Conservation (phyloP, 2,329 filamentous ascomycete genomes). For the Fusarium sp. region DNA sequence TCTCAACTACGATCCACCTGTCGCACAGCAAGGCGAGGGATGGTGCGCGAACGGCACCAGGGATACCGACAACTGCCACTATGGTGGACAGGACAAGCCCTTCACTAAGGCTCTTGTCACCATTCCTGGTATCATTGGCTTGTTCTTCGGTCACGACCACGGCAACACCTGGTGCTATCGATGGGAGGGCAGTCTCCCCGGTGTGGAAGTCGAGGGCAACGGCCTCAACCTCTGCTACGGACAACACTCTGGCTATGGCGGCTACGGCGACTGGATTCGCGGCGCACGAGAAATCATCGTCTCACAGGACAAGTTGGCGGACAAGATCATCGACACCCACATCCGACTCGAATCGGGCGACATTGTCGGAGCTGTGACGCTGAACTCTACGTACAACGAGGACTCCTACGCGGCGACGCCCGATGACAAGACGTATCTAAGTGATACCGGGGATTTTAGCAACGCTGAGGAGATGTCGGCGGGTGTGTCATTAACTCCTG, state of each 20-base stretch:
- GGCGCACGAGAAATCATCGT: constrained; percentile 69
- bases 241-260: constrained; percentile 76
- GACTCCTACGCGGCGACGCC: constrained; percentile 64
- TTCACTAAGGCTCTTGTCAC: constrained; percentile 73
- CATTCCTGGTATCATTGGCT: constrained; percentile 65
- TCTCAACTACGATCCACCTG: constrained; percentile 58
- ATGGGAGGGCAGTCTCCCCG: constrained; percentile 55
- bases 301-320: constrained; percentile 54
- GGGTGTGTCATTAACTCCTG: neutral
- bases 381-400: constrained; percentile 70
- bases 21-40: constrained; percentile 57
- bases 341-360: constrained; percentile 69
- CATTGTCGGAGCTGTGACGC: constrained; percentile 61
- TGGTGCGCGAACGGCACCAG: constrained; percentile 57
- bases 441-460: neutral
- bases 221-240: constrained; percentile 68
- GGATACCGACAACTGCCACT: constrained; percentile 50
- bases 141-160: constrained; percentile 77
- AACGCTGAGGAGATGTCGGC: neutral
- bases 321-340: constrained; percentile 66
- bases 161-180: constrained; percentile 69
- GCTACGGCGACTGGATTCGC: constrained; percentile 73
- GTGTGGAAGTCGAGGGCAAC: constrained; percentile 53
- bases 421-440: constrained; percentile 49
- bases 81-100: constrained; percentile 64